Evolutionary conservation across 495 filamentous ascomycete genomes (phyloP), one percentile per base, ranked within the genome.

Genomic region (Penicillium crystallinum): DNA sequence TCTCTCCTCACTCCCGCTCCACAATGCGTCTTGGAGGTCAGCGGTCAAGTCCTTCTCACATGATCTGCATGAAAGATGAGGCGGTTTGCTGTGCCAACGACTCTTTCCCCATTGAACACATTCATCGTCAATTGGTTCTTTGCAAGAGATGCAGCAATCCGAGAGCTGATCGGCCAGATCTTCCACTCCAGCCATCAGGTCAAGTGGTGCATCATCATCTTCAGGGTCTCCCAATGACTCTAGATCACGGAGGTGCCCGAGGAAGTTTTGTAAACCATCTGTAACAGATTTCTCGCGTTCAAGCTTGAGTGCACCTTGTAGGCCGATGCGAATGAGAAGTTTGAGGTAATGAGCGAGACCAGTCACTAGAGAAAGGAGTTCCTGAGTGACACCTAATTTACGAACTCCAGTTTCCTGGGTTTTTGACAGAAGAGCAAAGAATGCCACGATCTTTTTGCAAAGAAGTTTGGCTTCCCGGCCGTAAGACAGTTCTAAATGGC

Each of bases 361-460:
- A 11, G 95, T 99, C 40, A 99, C 95, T 12, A 99, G 78, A 10
- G 90, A 92, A 12, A 99, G 75, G 19, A 99, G 78, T 64, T 97
- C 95, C 69, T 99, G 95, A 12, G 95, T 99, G 29, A 99, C 95
- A 34, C 95, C 95, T 10, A 97, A 81, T 63, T 96, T 79, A 37
- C 88, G 77, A 31, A 89, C 83, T 7, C 89, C 90, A 12, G 85
- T 90, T 57, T 96, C 90, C 68, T 97, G 91, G 2, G 90, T 92
- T 61, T 95, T 95, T 2, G 92, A 91, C 4, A 99, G 76, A 27
- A 99, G 72, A 10, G 88, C 86, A 67, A 99, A 99, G 75, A 99
- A 99, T 15, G 93, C 88, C 22, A 99, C 93, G 46, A 99, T 95
- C 70, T 99, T 99, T 69, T 99, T 99, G 77, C 95, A 99, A 11